A percentile compares a stretch with the other conserved stretches of the same genome.
Evolutionary conservation across 208 protist species (phyloP).

Genomic region (Porcisia deanei): DNA sequence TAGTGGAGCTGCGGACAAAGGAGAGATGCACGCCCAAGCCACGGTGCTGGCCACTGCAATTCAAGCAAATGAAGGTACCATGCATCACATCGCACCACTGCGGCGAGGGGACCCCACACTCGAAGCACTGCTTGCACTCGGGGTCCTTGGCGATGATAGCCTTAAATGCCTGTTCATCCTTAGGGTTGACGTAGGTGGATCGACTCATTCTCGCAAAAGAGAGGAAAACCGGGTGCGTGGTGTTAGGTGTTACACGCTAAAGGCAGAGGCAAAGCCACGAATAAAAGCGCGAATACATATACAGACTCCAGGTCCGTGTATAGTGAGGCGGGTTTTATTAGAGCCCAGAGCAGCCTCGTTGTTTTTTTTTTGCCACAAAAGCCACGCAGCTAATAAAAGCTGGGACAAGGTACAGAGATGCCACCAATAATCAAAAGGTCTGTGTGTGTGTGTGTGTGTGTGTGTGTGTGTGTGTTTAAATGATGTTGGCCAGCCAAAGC

Average conservation of each 20-base stretch:
- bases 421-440: too few relatives aligned
- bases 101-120: constrained; percentile 87
- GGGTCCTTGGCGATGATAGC: constrained; percentile 71
- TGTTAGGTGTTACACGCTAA: neutral
- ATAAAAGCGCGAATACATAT: too few relatives aligned
- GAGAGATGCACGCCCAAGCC: constrained; percentile 93
- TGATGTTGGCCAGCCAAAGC: too few relatives aligned
- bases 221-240: neutral
- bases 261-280: neutral
- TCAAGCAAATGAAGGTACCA: constrained; percentile 90
- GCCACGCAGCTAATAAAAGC: too few relatives aligned
- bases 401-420: too few relatives aligned
- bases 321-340: too few relatives aligned
- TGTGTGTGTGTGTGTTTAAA: too few relatives aligned
- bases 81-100: constrained; percentile 93
- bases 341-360: too few relatives aligned
- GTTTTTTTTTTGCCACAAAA: too few relatives aligned
- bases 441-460: too few relatives aligned
- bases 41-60: constrained; percentile 92
- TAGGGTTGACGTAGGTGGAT: constrained; percentile 43
- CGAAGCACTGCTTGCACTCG: constrained; percentile 88
- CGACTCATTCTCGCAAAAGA: constrained; percentile 7
- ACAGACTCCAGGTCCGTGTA: too few relatives aligned
- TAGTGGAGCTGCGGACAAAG: constrained; percentile 93
- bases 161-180: constrained; percentile 66